phyloP scores from a whole-genome alignment of 2,329 filamentous ascomycete genomes.

The Sarocladiaceae sp. region DNA sequence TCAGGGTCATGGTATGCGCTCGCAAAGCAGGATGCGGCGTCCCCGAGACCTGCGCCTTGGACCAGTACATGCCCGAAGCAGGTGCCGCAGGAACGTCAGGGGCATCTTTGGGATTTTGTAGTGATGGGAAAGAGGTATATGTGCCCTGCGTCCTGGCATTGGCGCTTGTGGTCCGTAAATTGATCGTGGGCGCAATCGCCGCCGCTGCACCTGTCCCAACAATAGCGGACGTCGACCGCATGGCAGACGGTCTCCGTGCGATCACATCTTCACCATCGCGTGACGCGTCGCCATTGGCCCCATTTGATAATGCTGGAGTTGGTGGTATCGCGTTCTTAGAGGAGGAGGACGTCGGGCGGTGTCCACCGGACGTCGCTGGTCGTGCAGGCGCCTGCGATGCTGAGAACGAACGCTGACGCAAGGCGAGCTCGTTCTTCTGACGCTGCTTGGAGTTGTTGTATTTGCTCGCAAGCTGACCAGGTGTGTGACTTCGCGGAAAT shows the following conservation, averaged over 20 bases:
- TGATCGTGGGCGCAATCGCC: constrained; percentile 15
- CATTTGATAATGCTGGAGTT: constrained; percentile 12
- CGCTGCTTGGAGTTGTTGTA: constrained; percentile 31
- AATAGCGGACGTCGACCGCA: constrained; percentile 50
- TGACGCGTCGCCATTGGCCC: constrained; percentile 17
- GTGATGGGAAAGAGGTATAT: constrained; percentile 47
- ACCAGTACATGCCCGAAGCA: constrained; percentile 69
- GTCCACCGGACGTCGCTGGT: constrained; percentile 21
- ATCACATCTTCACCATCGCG: constrained; percentile 20
- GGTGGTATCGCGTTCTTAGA: constrained; percentile 4
- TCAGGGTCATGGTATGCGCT: constrained; percentile 60
- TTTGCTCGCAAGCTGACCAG: constrained; percentile 54
- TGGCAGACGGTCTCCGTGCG: constrained; percentile 32
- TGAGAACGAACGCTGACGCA: constrained; percentile 50
- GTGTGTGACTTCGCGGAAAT: constrained; percentile 52
- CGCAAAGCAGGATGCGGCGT: constrained; percentile 54
- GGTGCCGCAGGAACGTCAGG: constrained; percentile 57
- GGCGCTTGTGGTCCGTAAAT: constrained; percentile 11
- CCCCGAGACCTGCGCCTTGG: constrained; percentile 57
- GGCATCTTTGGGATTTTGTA: constrained; percentile 48
- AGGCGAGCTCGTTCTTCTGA: constrained; percentile 39
- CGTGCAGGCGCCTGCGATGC: constrained; percentile 29
- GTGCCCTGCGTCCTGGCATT: constrained; percentile 28
- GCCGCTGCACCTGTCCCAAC: constrained; percentile 10
- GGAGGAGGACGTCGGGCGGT: constrained; percentile 13